Evolutionary conservation across 345 rosid species (phyloP), one percentile per base, ranked within the genome.

Genomic region (Brassica cretica): DNA sequence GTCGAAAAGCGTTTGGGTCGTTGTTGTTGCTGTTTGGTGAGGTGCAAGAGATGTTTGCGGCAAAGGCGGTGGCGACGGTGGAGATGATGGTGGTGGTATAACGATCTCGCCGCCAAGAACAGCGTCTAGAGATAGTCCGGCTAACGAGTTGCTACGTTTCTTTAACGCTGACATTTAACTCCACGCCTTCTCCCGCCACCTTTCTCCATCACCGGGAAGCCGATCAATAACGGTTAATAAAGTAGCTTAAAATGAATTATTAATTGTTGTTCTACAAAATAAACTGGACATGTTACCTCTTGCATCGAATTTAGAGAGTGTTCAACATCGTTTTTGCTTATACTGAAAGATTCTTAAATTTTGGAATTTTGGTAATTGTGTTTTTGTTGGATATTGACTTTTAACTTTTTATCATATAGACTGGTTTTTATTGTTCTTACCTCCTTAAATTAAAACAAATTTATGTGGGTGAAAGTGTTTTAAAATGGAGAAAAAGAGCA

Each of bases 141-240:
- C 81, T 66, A 76, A 76, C 75, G 86, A 72, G 55, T 81, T 80
- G 70, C 83, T 80, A 65, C 84, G 74, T 73, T 77, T 72, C 70
- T 84, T 85, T 67, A 86, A 83, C 58, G 80, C 91, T 49, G 89
- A 85, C 91, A 86, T 86, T 59, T 80, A 75, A 83, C 83, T 78
- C 60, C 76, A 69, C 64, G 73, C 68, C 53, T 65, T 58, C 12
- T 62, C 70, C 24, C 68, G 33, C 76, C 59, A 74, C 77, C 82
- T 60, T 44, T 83, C 41, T 49, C 29, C 79, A 19, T 65, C 72
- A 53, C 27, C 14, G 67, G 67, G 18, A 46, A 41, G 25, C 2
- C 33, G 19, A 68, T 68, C 9, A 44, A 29, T 11, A 46, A 61
- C 9, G 2, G 51, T 14, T 12, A 64, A 29, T 44, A 19, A 19